Base-by-base conservation (phyloP, 257 asterid genomes). In the Gentiana macrophylla region DNA sequence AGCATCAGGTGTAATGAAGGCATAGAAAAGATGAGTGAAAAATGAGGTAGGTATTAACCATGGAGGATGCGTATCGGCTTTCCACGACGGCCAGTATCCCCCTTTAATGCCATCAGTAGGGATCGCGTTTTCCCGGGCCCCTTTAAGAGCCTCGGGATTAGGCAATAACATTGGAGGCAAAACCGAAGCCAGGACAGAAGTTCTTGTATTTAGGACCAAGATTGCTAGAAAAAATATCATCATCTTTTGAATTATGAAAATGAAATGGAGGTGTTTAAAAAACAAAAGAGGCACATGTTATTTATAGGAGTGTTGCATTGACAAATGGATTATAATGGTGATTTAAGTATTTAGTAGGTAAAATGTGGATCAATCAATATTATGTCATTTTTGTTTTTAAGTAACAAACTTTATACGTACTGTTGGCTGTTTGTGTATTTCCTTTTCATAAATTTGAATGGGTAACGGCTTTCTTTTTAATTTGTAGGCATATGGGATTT, bases 21-120 rank as follows among this genome's bases (percentile, higher is more conserved):
- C 86, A 12, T 79, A 79, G 47, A 70, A 83, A 10, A 79, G 12
- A 50, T 81, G 94, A 0, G 86, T 80, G 80, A 81, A 84, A 43
- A 65, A 54, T 35, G 65, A 38, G 4, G 78, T 72, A 1, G 83
- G 86, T 37, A 76, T 79, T 12, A 36, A 12, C 0, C 82, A 71
- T 4, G 86, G 71, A 43, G 68, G 60, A 4, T 32, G 24, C 0
- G 67, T 32, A 52, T 56, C 46, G 0, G 74, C 77, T 64, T 63
- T 64, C 79, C 78, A 66, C 5, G 84, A 68, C 2, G 66, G 79
- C 81, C 80, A 77, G 65, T 75, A 72, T 1, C 66, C 82, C 6
- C 74, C 83, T 70, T 72, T 79, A 57, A 78, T 66, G 54, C 76
- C 77, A 10, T 46, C 48, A 12, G 54, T 47, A 38, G 60, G 35